Conservation (phyloP, 495 filamentous ascomycete species). For the Penicillium pancosmium region DNA sequence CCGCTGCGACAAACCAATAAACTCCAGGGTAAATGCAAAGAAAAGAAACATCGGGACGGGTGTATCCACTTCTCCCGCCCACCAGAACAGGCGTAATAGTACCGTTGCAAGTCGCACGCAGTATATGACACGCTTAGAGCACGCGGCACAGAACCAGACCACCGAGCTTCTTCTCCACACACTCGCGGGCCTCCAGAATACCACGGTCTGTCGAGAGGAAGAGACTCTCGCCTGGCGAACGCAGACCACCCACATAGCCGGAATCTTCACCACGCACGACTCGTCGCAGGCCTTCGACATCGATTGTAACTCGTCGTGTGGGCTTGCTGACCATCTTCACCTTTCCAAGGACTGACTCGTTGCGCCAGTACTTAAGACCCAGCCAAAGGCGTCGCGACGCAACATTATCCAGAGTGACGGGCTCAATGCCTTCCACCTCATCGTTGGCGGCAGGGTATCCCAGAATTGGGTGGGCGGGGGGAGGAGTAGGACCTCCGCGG, state of each 20-base stretch:
- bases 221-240: slow-evolving; percentile 78
- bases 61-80: neutral
- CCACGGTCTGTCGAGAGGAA: slow-evolving; percentile 80
- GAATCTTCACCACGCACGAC: slow-evolving; percentile 68
- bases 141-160: slow-evolving; percentile 82
- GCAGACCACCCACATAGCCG: slow-evolving; percentile 70
- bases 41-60: slow-evolving; percentile 13
- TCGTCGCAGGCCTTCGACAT: slow-evolving; percentile 57
- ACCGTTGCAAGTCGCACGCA: neutral
- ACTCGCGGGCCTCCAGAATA: slow-evolving; percentile 84
- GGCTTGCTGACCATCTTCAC: slow-evolving; percentile 76
- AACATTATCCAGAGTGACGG: slow-evolving; percentile 77
- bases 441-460: slow-evolving; percentile 45
- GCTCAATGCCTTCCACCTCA: slow-evolving; percentile 44
- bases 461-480: slow-evolving; percentile 54
- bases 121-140: slow-evolving; percentile 28
- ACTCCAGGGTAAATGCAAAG: slow-evolving; percentile 51
- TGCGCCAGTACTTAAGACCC: slow-evolving; percentile 91
- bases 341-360: slow-evolving; percentile 76
- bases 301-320: slow-evolving; percentile 69
- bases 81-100: neutral
- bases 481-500: slow-evolving; percentile 71
- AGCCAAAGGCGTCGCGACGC: slow-evolving; percentile 82
- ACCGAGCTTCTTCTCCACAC: slow-evolving; percentile 80
- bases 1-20: slow-evolving; percentile 43